Base-by-base conservation (phyloP, 2,329 filamentous ascomycete genomes). In the Drechslerella coelobrocha region DNA sequence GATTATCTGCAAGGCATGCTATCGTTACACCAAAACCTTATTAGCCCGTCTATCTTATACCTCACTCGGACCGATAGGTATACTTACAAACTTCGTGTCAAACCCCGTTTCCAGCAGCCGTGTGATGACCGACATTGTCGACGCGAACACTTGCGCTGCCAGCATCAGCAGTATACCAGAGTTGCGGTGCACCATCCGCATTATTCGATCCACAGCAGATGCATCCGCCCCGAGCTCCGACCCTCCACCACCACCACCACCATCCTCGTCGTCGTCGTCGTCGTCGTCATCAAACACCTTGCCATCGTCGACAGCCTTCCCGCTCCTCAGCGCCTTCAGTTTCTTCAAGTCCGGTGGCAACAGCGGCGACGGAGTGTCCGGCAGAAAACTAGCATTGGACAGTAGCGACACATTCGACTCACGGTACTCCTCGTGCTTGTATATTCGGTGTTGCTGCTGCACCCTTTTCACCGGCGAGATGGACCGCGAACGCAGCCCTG, bases 1-100 rank as follows among this genome's bases (percentile, higher is more conserved):
- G 2, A 96, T 83, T 68, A 96, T 88, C 79, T 94, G 90, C 73
- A 95, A 88, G 0, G 92, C 90, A 81, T 94, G 86, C 82, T 95
- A 88, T 1, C 86, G 10, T 1, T n/a, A 17, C 43, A n/a, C 23
- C 31, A 56, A 47, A 34, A 52, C 14, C 24, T 27, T 14, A 41
- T 66, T 52, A 66, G 62, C 55, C 51, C n/a, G 17, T 23, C 17
- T n/a, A 14, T 21, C 10, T 8, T 8, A 7, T 45, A 45, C 41
- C 41, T n/a, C 23, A 23, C 43, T 10, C 17, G 14, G 26, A 43
- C 24, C 19, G 19, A 23, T 9, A 31, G 23, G 10, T 26, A 9
- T 19, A 62, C 68, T 65, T 24, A 65, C 59, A 72, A 72, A 72
- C 27, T 72, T 50, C n/a, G 65, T 69, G 23, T 69, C 57, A 48